Evolutionary conservation across 2,329 filamentous ascomycete genomes (phyloP).

Genomic region (Monilinia fructicola): DNA sequence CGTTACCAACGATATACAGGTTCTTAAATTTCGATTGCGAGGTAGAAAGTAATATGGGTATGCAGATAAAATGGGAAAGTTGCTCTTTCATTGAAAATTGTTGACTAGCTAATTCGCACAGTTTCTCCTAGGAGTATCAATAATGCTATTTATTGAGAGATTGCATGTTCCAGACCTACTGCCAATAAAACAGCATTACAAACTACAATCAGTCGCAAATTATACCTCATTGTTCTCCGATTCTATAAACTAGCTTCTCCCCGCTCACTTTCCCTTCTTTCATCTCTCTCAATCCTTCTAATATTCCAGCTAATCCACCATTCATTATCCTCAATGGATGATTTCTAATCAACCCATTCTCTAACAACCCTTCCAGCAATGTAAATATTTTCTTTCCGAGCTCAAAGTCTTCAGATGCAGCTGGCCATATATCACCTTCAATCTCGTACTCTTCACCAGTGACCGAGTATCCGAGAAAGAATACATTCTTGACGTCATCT

Average conservation of each 20-base stretch:
- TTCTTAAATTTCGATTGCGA: too few relatives aligned
- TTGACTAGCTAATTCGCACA: too few relatives aligned
- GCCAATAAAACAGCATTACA: neutral
- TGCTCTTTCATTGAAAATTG: too few relatives aligned
- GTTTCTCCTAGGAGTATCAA: too few relatives aligned
- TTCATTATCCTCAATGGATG: neutral
- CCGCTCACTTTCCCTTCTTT: conserved; percentile 4
- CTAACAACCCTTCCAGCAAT: neutral
- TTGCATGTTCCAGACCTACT: too few relatives aligned
- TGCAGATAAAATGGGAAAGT: too few relatives aligned
- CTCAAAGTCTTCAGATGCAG: neutral
- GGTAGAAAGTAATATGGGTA: too few relatives aligned
- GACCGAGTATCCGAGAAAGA: conserved; percentile 1
- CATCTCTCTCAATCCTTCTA: conserved; percentile 5
- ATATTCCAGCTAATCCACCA: neutral
- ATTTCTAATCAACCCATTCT: neutral
- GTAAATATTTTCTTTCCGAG: neutral
- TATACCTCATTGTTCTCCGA: neutral
- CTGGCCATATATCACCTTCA: neutral
- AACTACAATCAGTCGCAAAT: neutral
- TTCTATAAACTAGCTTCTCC: conserved; percentile 2
- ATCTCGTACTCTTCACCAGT: neutral
- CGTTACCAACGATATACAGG: too few relatives aligned
- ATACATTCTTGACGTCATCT: neutral
- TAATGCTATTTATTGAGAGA: too few relatives aligned